phyloP scores from a whole-genome alignment of 768 basidiomycete species.

The Leccinum olivaceopallidum region DNA sequence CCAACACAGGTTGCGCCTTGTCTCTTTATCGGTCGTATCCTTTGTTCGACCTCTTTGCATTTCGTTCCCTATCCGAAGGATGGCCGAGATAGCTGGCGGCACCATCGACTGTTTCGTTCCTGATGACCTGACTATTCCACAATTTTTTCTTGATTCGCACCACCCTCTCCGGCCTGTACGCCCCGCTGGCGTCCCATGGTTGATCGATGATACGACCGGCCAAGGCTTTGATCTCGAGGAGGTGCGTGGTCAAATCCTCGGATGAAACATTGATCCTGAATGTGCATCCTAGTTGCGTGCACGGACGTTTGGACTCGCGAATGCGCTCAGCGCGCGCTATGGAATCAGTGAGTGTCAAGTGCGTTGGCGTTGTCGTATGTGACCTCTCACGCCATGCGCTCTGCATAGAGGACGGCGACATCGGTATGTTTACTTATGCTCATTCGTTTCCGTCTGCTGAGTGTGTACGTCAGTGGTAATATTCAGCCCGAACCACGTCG shows the following conservation, averaged over 20 bases:
- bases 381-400: conserved; percentile 3
- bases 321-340: conserved; percentile 49
- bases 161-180: conserved; percentile 47
- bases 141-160: conserved; percentile 59
- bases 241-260: conserved; percentile 34
- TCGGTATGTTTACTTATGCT: conserved; percentile 40
- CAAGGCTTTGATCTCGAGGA: conserved; percentile 44
- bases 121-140: conserved; percentile 62
- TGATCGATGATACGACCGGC: conserved; percentile 61
- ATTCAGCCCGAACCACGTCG: conserved; percentile 64
- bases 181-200: conserved; percentile 47
- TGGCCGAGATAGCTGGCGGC: conserved; percentile 28
- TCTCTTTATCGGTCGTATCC: too few relatives aligned
- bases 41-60: too few relatives aligned
- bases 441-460: conserved; percentile 4
- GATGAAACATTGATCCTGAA: not conserved
- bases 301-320: conserved; percentile 55
- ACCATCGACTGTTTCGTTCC: conserved; percentile 46
- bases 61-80: not conserved
- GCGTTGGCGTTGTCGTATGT: not conserved
- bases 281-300: conserved; percentile 33
- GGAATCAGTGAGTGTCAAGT: conserved; percentile 42
- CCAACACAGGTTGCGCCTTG: too few relatives aligned
- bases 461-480: conserved; percentile 48
- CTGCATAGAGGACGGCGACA: conserved; percentile 45